Conservation (phyloP, 2,329 filamentous ascomycete genomes). For the Colletotrichum tropicale region DNA sequence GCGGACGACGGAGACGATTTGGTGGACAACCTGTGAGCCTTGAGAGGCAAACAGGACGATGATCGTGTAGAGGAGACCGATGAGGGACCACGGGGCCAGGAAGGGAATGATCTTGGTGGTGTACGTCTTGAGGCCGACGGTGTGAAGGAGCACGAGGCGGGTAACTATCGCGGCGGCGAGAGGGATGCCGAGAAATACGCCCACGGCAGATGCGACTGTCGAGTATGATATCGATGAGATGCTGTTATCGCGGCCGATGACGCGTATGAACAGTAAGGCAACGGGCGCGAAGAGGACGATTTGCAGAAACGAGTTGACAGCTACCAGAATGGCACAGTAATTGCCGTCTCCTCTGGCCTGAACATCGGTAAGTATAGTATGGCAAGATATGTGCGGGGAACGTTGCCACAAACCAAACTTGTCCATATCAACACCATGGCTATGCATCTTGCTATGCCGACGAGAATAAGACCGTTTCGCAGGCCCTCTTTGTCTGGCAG, state of each 20-base stretch:
- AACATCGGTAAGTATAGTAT: not conserved
- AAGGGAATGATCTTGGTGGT: slow-evolving; percentile 72
- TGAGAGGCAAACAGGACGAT: slow-evolving; percentile 85
- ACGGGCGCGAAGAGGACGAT: slow-evolving; percentile 76
- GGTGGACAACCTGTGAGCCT: slow-evolving; percentile 76
- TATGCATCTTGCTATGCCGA: slow-evolving; percentile 85
- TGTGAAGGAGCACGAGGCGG: slow-evolving; percentile 62
- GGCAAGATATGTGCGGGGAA: not conserved
- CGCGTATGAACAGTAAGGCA: slow-evolving; percentile 70
- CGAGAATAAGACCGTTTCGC: slow-evolving; percentile 75
- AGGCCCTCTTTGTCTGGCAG: slow-evolving; percentile 63
- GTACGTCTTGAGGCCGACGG: slow-evolving; percentile 66
- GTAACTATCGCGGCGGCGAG: slow-evolving; percentile 81
- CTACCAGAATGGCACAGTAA: slow-evolving; percentile 83
- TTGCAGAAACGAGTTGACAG: slow-evolving; percentile 76
- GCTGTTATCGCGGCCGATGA: slow-evolving; percentile 62
- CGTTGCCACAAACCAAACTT: slow-evolving; percentile 44
- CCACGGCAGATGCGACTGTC: slow-evolving; percentile 79
- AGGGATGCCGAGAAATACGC: slow-evolving; percentile 84
- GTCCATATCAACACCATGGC: slow-evolving; percentile 85
- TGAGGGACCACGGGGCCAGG: slow-evolving; percentile 75
- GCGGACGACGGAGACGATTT: slow-evolving; percentile 82
- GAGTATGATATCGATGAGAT: slow-evolving; percentile 57
- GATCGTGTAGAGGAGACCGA: slow-evolving; percentile 88
- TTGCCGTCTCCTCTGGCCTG: slow-evolving; percentile 75